Evolutionary conservation across 345 rosid species (phyloP).

Genomic region (Geranium rotundifolium): DNA sequence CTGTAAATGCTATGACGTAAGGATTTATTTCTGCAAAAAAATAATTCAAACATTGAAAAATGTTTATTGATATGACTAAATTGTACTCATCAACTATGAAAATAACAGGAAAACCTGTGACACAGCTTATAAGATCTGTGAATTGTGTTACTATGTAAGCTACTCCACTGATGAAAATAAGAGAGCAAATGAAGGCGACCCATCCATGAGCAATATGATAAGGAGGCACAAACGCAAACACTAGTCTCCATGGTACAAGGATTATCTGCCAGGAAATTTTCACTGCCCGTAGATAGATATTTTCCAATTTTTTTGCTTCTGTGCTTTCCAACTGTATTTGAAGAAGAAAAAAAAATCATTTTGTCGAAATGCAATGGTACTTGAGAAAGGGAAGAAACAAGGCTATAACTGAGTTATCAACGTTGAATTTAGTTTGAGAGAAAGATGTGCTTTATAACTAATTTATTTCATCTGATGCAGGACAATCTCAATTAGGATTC

Average conservation of each 20-base stretch:
- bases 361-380: not conserved
- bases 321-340: constrained; percentile 49
- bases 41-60: not conserved
- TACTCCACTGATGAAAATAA: constrained; percentile 69
- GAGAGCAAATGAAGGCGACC: constrained; percentile 78
- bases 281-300: constrained; percentile 21
- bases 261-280: constrained; percentile 51
- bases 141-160: constrained; percentile 66
- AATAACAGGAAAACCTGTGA: constrained; percentile 45
- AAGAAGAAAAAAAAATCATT: constrained; percentile 5
- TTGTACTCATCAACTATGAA: not conserved
- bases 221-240: constrained; percentile 92
- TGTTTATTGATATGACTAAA: no score
- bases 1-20: constrained; percentile 91
- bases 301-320: constrained; percentile 47
- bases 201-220: constrained; percentile 82
- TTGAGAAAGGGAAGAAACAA: no score
- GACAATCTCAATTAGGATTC: no score
- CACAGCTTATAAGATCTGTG: constrained; percentile 83
- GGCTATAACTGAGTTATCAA: no score
- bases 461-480: no score
- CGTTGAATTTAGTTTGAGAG: no score
- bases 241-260: constrained; percentile 64
- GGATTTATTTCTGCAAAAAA: constrained; percentile 59
- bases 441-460: no score